Evolutionary conservation across 129 eudicot species (phyloP).

Genomic region (Solidago caesia): DNA sequence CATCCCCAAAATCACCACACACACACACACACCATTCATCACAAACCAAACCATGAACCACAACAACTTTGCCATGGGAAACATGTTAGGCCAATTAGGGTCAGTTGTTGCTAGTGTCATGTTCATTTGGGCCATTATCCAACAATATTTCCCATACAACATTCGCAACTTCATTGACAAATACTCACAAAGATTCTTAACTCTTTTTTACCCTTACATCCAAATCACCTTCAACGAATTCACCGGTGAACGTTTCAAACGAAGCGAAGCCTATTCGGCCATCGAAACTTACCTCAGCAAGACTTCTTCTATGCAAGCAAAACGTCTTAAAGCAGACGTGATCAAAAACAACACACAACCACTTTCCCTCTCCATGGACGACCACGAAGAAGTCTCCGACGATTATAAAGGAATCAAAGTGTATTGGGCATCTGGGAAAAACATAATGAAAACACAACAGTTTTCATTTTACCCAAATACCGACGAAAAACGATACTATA

Average conservation of each 20-base stretch:
- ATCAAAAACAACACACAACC: conserved; percentile 12
- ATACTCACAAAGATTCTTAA: conserved; percentile 6
- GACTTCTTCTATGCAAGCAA: neutral
- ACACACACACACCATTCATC: neutral
- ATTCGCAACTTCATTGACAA: conserved; percentile 9
- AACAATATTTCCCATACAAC: conserved; percentile 11
- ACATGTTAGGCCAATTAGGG: conserved; percentile 11
- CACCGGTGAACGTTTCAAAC: conserved; percentile 12
- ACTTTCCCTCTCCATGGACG: conserved; percentile 11
- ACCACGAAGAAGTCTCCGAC: conserved; percentile 14
- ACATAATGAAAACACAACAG: neutral
- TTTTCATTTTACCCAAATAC: conserved; percentile 5
- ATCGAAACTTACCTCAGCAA: conserved; percentile 1
- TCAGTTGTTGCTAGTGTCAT: conserved; percentile 5
- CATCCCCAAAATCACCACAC: neutral
- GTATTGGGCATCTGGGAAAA: conserved; percentile 9
- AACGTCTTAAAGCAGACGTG: conserved; percentile 12
- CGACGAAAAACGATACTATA: conserved; percentile 12
- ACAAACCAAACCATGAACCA: neutral
- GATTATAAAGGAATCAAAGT: neutral
- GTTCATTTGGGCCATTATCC: conserved; percentile 14
- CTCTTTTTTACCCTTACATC: conserved; percentile 13
- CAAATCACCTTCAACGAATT: conserved; percentile 15
- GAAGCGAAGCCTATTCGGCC: conserved; percentile 8
- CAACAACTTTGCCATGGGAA: conserved; percentile 5